Conservation (phyloP, 805 yeast genomes). For the Hemisphaericaspora nanyangensis region DNA sequence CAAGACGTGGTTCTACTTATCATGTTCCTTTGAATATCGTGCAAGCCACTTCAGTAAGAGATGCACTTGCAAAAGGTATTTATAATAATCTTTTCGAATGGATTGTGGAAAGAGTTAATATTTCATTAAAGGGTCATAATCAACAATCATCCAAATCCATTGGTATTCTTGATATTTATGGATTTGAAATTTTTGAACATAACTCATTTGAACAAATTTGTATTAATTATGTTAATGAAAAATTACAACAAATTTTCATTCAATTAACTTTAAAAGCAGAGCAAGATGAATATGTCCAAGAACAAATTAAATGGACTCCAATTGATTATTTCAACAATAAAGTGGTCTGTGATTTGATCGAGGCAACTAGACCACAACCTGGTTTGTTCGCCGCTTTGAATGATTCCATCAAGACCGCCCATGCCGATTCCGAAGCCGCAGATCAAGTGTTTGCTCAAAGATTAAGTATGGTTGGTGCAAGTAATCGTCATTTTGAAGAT, state of each 20-base stretch:
- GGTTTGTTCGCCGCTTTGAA: conserved; percentile 95
- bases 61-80: conserved; percentile 91
- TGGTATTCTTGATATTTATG: conserved; percentile 93
- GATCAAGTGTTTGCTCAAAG: conserved; percentile 95
- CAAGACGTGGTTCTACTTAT: conserved; percentile 86
- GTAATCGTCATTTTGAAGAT: conserved; percentile 84
- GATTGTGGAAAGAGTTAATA: conserved; percentile 90
- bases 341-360: conserved; percentile 95
- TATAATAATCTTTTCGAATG: conserved; percentile 92
- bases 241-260: conserved; percentile 93
- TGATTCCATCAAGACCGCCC: conserved; percentile 97
- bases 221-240: conserved; percentile 93
- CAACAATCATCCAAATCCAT: conserved; percentile 55
- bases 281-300: conserved; percentile 95
- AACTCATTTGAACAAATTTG: conserved; percentile 94
- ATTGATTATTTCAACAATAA: conserved; percentile 94
- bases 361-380: conserved; percentile 83
- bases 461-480: conserved; percentile 70
- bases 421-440: conserved; percentile 94
- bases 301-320: conserved; percentile 96
- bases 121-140: conserved; percentile 53
- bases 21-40: conserved; percentile 89
- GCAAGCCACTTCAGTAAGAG: conserved; percentile 93
- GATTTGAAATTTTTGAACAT: conserved; percentile 92
- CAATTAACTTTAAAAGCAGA: conserved; percentile 94